These are phyloP conservation scores for Melanopsichium pennsylvanicum DNA, from an alignment of 1,284 basidiomycete genomes.

Conservation along the genomic window DNA sequence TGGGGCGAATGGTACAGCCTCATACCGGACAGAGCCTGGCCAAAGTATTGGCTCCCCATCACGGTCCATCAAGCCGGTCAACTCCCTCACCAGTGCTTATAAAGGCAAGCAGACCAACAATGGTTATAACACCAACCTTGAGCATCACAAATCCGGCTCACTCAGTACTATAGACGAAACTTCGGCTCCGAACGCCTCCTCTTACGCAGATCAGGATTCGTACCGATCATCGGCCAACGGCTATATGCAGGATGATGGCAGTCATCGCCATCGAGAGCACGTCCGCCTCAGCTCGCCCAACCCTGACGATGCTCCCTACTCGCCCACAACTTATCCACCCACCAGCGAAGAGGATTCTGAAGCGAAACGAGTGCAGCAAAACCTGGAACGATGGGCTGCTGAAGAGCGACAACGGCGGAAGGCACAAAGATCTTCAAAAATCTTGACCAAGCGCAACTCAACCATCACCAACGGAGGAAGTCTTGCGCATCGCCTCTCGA, in stretches of 20 bases:
- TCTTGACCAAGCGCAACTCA: conserved; percentile 17
- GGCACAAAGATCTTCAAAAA: conserved; percentile 47
- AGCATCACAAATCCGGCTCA: conserved; percentile 8
- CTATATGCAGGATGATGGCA: conserved; percentile 4
- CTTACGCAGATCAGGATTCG: not conserved
- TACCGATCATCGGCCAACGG: conserved; percentile 22
- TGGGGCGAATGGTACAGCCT: not conserved
- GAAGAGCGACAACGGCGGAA: conserved; percentile 52
- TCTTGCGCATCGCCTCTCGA: conserved; percentile 28
- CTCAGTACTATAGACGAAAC: conserved; percentile 40
- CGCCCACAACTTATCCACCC: conserved; percentile 42
- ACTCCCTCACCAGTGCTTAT: not conserved
- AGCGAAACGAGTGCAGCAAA: conserved; percentile 49
- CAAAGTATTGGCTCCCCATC: not conserved
- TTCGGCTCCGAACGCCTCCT: conserved; percentile 5
- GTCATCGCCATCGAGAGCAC: not conserved
- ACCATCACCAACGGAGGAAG: conserved; percentile 4
- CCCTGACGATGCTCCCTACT: conserved; percentile 15
- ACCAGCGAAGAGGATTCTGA: conserved; percentile 48
- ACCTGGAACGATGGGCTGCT: conserved; percentile 54
- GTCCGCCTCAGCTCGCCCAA: conserved; percentile 18
- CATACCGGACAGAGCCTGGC: not conserved
- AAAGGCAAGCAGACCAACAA: conserved; percentile 24
- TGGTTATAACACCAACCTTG: conserved; percentile 11
- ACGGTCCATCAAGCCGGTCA: conserved; percentile 4